Percentiles rank a stretch among this genome's conserved stretches.
These are phyloP conservation scores for Cyclotella sp. DNA, from an alignment of 108 stramenopile species.

Conservation along the genomic window DNA sequence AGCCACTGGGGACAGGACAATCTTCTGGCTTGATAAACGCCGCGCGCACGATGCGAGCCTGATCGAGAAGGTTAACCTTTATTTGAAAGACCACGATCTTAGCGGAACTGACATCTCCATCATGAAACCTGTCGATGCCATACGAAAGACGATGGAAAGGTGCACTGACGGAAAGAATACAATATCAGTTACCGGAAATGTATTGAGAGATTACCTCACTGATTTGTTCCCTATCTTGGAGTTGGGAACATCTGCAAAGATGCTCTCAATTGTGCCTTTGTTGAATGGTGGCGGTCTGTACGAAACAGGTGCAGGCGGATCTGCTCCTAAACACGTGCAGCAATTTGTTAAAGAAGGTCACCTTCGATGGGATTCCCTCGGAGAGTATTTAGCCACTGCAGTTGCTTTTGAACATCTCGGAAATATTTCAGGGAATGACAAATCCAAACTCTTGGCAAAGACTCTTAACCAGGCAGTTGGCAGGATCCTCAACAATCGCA, in stretches of 20 bases:
- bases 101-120: conserved; percentile 90
- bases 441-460: conserved; percentile 80
- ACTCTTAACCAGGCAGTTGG: conserved; percentile 89
- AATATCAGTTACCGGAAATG: conserved; percentile 95
- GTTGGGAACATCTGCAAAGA: conserved; percentile 93
- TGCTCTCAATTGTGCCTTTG: conserved; percentile 95
- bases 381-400: conserved; percentile 65
- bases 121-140: conserved; percentile 90
- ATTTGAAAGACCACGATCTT: conserved; percentile 88
- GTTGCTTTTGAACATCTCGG: conserved; percentile 84
- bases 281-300: conserved; percentile 92
- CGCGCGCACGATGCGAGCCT: conserved; percentile 87
- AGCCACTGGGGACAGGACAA: conserved; percentile 76
- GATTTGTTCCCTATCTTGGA: conserved; percentile 96
- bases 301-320: conserved; percentile 95
- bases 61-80: conserved; percentile 86
- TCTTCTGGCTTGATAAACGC: conserved; percentile 94
- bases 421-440: conserved; percentile 60
- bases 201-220: conserved; percentile 91
- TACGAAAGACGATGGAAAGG: conserved; percentile 86
- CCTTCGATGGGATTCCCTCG: conserved; percentile 86
- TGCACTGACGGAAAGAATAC: conserved; percentile 82
- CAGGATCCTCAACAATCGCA: conserved; percentile 85
- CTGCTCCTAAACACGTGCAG: conserved; percentile 94
- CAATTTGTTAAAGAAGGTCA: conserved; percentile 92